Base-by-base conservation (phyloP, 23 red algal genomes). In the Gracilaria caudata region DNA sequence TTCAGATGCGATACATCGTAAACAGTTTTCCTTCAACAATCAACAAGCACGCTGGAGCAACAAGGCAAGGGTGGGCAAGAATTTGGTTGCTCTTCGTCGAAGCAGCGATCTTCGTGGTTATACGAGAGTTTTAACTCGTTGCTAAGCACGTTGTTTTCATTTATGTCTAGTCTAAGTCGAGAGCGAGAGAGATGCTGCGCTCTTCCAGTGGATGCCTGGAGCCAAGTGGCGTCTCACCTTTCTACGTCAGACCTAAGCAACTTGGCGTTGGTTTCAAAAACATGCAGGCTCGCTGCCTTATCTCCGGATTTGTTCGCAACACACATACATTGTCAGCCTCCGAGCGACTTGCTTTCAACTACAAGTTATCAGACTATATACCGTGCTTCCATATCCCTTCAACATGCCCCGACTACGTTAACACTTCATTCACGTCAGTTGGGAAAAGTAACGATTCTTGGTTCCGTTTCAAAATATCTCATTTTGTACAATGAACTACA, bases 251-350 rank as follows among this genome's bases (percentile, higher is more conserved):
- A 75, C 40, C 24, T 75, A 5, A 29, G 20, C 43, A 75, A 75
- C 21, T 20, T 75, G 28, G 37, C 70, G 37, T 21, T 47, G n/a
- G 70, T 75, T 26, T 75, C 70, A 0, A 43, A 46, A 5, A 25
- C 70, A 75, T 75, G 70, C 70, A 75, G 70, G 35, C 20, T 20
- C 3, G 70, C 70, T 7, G 70, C 70, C 38, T 47, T 75, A 75
- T 75, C 70, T 32, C 70, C 70, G 3, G 70, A 75, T 25, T 75
- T 75, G 19, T 75, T 75, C 43, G 70, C 70, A 6, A 75, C 47
- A 47, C 70, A 75, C 25, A 3, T 75, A 10, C 25, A 24, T 25
- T 46, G 20, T 21, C 70, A 75, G 40, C 70, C 70, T 47, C 70
- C 37, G 35, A 29, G 21, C 40, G 70, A 75, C 26, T 75, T 75